Percentiles rank a stretch among this genome's conserved stretches.
phyloP scores from a whole-genome alignment of 2,329 filamentous ascomycete genomes.

The Lachnellula occidentalis region DNA sequence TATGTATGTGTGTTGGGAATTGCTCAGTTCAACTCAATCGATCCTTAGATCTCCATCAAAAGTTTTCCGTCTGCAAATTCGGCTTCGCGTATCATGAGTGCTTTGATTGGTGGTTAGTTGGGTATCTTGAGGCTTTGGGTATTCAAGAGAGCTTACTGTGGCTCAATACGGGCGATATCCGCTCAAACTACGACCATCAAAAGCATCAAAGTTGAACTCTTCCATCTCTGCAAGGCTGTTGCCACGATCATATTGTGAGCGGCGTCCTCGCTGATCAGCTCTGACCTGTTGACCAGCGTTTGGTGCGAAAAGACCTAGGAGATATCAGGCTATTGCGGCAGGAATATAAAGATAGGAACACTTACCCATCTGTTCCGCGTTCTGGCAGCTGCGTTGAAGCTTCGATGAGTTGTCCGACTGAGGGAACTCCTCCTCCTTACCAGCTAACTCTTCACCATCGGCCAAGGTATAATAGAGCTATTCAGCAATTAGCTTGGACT shows the following conservation, averaged over 20 bases:
- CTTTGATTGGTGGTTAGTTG: too few relatives aligned
- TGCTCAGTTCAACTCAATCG: background rate
- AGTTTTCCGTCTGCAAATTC: background rate
- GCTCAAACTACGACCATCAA: background rate
- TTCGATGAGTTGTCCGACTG: slow-evolving; percentile 79
- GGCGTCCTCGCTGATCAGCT: slow-evolving; percentile 65
- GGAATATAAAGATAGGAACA: slow-evolving; percentile 19
- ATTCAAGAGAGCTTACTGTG: too few relatives aligned
- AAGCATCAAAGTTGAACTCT: slow-evolving; percentile 21
- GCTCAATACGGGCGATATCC: too few relatives aligned
- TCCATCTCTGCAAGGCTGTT: slow-evolving; percentile 57
- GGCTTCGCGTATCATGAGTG: too few relatives aligned
- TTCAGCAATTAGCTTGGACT: slow-evolving; percentile 32
- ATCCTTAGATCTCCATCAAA: background rate
- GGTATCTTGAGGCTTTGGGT: too few relatives aligned
- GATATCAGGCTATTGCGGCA: slow-evolving; percentile 4
- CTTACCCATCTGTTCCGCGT: slow-evolving; percentile 76
- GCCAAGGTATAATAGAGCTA: slow-evolving; percentile 51
- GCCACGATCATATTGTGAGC: slow-evolving; percentile 76
- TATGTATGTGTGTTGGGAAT: background rate
- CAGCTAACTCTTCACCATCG: slow-evolving; percentile 54
- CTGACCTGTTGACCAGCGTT: slow-evolving; percentile 68
- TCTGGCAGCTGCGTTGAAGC: slow-evolving; percentile 81
- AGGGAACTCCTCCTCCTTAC: slow-evolving; percentile 71
- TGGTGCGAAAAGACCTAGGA: slow-evolving; percentile 71